Conservation (phyloP, 2,329 filamentous ascomycete species). For the Ophiocordyceps sinensis region DNA sequence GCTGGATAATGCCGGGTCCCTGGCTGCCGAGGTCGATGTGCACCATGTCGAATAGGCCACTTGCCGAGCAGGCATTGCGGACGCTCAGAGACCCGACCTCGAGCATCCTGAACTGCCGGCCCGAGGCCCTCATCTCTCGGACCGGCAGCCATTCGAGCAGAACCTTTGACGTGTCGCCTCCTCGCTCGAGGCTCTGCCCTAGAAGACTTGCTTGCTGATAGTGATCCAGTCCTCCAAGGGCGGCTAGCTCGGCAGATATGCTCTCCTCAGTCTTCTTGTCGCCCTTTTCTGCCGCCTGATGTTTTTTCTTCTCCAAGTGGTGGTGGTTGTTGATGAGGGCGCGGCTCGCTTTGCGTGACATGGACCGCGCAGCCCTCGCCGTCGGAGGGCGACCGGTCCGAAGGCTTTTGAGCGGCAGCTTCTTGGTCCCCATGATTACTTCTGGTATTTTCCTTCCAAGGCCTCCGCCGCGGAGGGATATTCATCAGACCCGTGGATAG, state of each 20-base stretch:
- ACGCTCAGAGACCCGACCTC: slow-evolving; percentile 83
- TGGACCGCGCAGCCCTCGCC: slow-evolving; percentile 35
- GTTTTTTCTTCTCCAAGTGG: slow-evolving; percentile 46
- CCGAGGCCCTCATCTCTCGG: slow-evolving; percentile 10
- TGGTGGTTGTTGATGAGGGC: slow-evolving; percentile 52
- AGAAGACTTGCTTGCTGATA: slow-evolving; percentile 58
- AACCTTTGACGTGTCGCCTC: slow-evolving; percentile 51
- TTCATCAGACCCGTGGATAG: too few species aligned
- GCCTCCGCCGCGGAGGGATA: too few species aligned
- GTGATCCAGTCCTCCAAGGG: slow-evolving; percentile 43
- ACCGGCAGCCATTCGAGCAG: slow-evolving; percentile 46
- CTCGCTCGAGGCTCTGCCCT: slow-evolving; percentile 49
- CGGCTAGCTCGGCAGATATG: slow-evolving; percentile 38
- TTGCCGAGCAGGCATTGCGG: slow-evolving; percentile 68
- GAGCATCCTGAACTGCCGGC: slow-evolving; percentile 46
- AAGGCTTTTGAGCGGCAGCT: slow-evolving; percentile 29
- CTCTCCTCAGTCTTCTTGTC: slow-evolving; percentile 30
- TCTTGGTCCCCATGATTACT: slow-evolving; percentile 28
- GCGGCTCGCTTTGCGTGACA: slow-evolving; percentile 51
- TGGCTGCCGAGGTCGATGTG: slow-evolving; percentile 89
- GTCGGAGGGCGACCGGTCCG: slow-evolving; percentile 41
- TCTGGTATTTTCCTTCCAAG: neutral
- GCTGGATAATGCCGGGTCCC: slow-evolving; percentile 63
- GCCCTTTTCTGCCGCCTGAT: slow-evolving; percentile 38
- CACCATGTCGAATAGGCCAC: slow-evolving; percentile 54